Percentiles rank a stretch among this genome's conserved stretches.
phyloP scores from a whole-genome alignment of 2,329 filamentous ascomycete genomes.

The Fusarium azukiicola region DNA sequence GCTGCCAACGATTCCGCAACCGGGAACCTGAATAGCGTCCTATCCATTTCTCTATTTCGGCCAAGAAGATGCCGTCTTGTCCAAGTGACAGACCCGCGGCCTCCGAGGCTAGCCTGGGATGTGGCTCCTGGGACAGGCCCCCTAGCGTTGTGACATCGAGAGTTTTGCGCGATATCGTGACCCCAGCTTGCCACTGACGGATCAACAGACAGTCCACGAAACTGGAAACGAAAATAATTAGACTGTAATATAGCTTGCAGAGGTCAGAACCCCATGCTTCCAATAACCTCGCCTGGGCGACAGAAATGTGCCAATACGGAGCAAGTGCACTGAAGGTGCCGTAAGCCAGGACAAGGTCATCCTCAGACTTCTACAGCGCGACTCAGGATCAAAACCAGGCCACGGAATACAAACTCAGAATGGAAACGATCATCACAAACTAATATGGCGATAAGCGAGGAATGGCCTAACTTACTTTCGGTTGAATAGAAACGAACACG shows the following conservation, averaged over 20 bases:
- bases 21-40: conserved; percentile 3
- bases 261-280: no score
- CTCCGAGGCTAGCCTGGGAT: conserved; percentile 8
- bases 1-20: background rate
- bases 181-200: background rate
- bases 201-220: no score
- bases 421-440: conserved; percentile 10
- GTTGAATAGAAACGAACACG: conserved; percentile 8
- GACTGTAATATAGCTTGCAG: background rate
- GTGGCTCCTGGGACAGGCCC: background rate
- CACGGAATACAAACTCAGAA: conserved; percentile 14
- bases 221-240: background rate
- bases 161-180: conserved; percentile 11
- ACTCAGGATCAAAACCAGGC: conserved; percentile 8
- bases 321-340: no score
- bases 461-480: conserved; percentile 14
- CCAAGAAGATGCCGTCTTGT: conserved; percentile 12
- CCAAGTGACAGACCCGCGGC: conserved; percentile 3
- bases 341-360: conserved; percentile 1
- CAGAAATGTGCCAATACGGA: no score
- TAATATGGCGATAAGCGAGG: conserved; percentile 14
- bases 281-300: no score
- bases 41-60: conserved; percentile 1
- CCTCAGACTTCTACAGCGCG: background rate
- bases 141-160: conserved; percentile 3